Evolutionary conservation across 306 rosid genomes (phyloP), one percentile per base, ranked within the genome.

Genomic region (Calophaca sinica): DNA sequence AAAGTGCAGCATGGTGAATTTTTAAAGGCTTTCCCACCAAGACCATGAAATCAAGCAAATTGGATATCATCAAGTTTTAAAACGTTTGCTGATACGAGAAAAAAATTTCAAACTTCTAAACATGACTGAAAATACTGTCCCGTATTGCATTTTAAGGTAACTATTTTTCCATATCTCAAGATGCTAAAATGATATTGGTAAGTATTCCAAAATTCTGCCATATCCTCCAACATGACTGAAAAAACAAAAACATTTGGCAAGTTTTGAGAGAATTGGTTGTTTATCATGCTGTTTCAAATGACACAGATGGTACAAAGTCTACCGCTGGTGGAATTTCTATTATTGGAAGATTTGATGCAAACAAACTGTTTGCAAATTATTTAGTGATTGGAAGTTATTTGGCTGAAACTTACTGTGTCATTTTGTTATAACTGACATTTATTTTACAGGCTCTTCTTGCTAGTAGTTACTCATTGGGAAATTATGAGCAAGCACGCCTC

Each of bases 361-460:
- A 45, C 70, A 57, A 41, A 58, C 4, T 49, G 11, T 26, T 44
- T 46, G 59, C 14, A 82, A 68, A 11, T 73, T 35, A 49, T 78
- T 60, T 48, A 32, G 58, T 32, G 50, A 63, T 51, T 74, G 60
- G 46, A 71, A 77, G 35, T 50, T 64, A 28, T 49, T 52, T 74
- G 32, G 58, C 61, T 61, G 74, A 61, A 71, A 62, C 15, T 73
- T 78, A 70, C 29, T 55, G 15, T 42, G 52, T 82, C 54, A 39
- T 65, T 36, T 80, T 26, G 39, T 41, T 63, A 12, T 62, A 20
- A 31, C 2, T 78, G 76, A 44, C 67, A 68, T 62, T 44, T 64
- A 77, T 76, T 72, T 80, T 50, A 14, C 86, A 94, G 99, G 76
- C 99, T 31, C 93, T 94, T 80, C 91, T 94, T 77, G 99, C 97